phyloP scores from a whole-genome alignment of 495 filamentous ascomycete genomes.

The Xylaria castorea region DNA sequence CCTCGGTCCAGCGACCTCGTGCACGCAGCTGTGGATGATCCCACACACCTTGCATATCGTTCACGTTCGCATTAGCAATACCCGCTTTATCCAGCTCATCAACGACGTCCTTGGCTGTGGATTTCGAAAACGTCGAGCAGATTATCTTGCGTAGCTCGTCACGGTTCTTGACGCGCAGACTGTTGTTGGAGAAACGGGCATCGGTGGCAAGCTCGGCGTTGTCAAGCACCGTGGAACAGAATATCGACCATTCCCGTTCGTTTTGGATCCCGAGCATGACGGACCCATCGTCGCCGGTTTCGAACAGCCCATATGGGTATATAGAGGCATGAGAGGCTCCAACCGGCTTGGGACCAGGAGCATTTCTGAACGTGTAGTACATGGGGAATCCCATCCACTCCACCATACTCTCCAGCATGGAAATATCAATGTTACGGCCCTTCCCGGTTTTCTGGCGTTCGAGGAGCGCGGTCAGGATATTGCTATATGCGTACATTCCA shows the following conservation, averaged over 20 bases:
- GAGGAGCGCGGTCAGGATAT: conserved; percentile 56
- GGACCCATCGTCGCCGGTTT: conserved; percentile 51
- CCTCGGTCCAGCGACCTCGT: conserved; percentile 54
- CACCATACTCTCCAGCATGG: conserved; percentile 61
- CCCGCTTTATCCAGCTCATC: background rate
- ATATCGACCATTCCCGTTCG: conserved; percentile 58
- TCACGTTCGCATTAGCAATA: conserved; percentile 59
- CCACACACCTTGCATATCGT: conserved; percentile 59
- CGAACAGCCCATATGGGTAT: conserved; percentile 61
- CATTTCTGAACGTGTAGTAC: conserved; percentile 57
- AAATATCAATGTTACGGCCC: conserved; percentile 57
- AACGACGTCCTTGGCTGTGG: background rate
- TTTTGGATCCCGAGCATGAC: conserved; percentile 65
- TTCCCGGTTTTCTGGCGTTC: conserved; percentile 52
- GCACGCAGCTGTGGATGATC: conserved; percentile 55
- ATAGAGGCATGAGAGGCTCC: conserved; percentile 59
- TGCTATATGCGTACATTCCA: conserved; percentile 58
- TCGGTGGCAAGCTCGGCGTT: background rate
- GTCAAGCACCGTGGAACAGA: conserved; percentile 47
- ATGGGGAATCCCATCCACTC: conserved; percentile 64
- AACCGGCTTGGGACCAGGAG: conserved; percentile 47
- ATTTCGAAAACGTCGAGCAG: background rate
- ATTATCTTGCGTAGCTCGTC: background rate
- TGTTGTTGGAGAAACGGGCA: background rate
- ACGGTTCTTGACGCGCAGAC: background rate